Percentiles rank a stretch among this genome's conserved stretches.
These are phyloP conservation scores for Emiliania huxleyi DNA, from an alignment of 78 protist species.

Conservation along the genomic window DNA sequence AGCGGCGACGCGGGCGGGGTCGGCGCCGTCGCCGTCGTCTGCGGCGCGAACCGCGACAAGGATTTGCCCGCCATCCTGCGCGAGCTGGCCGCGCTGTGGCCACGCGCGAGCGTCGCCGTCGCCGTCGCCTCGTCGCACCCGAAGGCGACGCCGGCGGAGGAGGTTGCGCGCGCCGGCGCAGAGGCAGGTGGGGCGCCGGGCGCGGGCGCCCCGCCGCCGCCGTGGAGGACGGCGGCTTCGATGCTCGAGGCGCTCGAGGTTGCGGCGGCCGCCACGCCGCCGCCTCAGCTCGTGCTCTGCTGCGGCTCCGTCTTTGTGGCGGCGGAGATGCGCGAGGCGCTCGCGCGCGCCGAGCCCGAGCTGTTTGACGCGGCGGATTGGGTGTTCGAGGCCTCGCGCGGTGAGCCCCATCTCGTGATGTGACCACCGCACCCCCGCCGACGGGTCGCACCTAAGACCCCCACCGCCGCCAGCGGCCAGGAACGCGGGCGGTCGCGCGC, in stretches of 20 bases:
- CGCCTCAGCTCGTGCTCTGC: not conserved
- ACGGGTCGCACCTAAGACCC: too few relatives aligned
- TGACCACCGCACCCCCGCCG: too few relatives aligned
- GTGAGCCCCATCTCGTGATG: not conserved
- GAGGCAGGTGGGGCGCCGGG: not conserved
- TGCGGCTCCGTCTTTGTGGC: not conserved
- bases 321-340: not conserved
- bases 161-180: not conserved
- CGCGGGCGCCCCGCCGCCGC: not conserved
- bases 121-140: not conserved
- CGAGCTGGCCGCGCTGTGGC: not conserved
- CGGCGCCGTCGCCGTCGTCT: not conserved
- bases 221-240: not conserved
- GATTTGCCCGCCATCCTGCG: not conserved
- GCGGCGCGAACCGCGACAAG: not conserved
- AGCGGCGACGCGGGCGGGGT: too few relatives aligned
- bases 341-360: not conserved
- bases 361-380: not conserved
- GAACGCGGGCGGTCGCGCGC: too few relatives aligned
- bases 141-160: not conserved
- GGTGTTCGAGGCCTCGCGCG: not conserved
- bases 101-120: too few relatives aligned
- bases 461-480: too few relatives aligned
- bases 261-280: too few relatives aligned
- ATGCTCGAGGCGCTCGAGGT: not conserved